Evolutionary conservation across 495 filamentous ascomycete genomes (phyloP).

Genomic region (Penicillium bovifimosum): DNA sequence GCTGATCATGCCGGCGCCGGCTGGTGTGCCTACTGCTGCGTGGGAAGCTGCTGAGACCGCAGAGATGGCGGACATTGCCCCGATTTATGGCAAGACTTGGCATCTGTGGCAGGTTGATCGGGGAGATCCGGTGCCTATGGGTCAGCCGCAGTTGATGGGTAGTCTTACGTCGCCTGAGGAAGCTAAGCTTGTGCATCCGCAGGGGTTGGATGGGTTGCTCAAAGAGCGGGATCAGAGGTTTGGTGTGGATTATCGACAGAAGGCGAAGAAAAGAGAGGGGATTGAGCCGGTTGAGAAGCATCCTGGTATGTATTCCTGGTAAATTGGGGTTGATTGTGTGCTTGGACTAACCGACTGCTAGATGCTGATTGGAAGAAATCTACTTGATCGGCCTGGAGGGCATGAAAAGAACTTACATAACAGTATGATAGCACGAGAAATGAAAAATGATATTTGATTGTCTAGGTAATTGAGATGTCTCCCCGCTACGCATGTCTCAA

Average conservation of each 20-base stretch:
- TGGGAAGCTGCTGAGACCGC: constrained; percentile 76
- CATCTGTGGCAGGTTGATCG: constrained; percentile 84
- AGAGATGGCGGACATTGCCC: constrained; percentile 69
- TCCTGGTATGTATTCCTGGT: constrained; percentile 34
- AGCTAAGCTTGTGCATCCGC: constrained; percentile 50
- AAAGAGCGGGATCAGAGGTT: constrained; percentile 62
- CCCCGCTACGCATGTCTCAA: constrained; percentile 40
- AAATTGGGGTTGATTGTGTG: background rate
- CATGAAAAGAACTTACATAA: background rate
- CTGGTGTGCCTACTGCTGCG: constrained; percentile 42
- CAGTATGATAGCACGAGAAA: background rate
- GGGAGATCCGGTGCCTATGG: constrained; percentile 71
- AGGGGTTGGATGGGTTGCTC: constrained; percentile 54
- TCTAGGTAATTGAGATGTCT: constrained; percentile 29
- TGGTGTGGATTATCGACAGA: constrained; percentile 53
- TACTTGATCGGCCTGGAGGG: background rate
- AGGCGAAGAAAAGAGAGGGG: constrained; percentile 56
- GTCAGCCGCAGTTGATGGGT: constrained; percentile 71
- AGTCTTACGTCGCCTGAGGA: constrained; percentile 59
- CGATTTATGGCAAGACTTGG: constrained; percentile 83
- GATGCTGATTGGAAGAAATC: constrained; percentile 48
- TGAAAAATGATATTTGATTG: constrained; percentile 1
- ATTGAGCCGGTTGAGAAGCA: constrained; percentile 57
- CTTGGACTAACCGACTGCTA: constrained; percentile 12
- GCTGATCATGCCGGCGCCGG: constrained; percentile 75